Base-by-base conservation (phyloP, 129 eudicot genomes). In the Rutidosis leptorrhynchoides region DNA sequence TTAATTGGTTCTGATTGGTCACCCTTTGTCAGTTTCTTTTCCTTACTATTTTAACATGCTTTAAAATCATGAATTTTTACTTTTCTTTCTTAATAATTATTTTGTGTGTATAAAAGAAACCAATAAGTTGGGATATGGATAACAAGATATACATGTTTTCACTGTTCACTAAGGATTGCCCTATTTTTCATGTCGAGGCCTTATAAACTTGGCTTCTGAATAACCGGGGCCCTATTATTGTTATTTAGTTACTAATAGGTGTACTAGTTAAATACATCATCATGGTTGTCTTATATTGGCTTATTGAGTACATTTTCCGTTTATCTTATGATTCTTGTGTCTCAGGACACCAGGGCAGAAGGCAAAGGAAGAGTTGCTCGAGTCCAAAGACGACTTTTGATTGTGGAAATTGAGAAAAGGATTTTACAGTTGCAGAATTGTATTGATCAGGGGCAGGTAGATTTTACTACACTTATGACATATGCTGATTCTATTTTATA, bases 361-460 rank as follows among this genome's bases (percentile, higher is more conserved):
- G 96, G 99, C 60, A 86, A 79, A 79, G 99, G 99, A 64, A 86
- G 89, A 77, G 49, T 83, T 53, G 99, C 99, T 81, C 83, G 99
- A 27, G 76, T 83, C 25, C 99, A 89, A 72, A 82, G 99, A 85
- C 69, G 99, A 74, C 81, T 93, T 43, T 60, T 93, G 49, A 64
- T 93, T 20, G 99, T 83, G 54, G 99, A 89, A 80, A 80, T 93
- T 58, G 96, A 93, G 80, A 93, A 82, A 78, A 81, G 80, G 68
- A 84, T 89, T 67, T 79, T 84, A 80, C 83, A 84, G 67, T 82
- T 84, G 61, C 95, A 93, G 77, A 69, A 58, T 46, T 82, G 80
- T 76, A 72, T 79, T 49, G 96, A 86, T 66, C 78, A 77, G 75
- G 96, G 95, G 53, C 82, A 74, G 89, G 98, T 92, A 80, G 55